These are phyloP conservation scores for Hemileccinum rubropunctum DNA, from an alignment of 768 basidiomycete genomes.

Conservation along the genomic window DNA sequence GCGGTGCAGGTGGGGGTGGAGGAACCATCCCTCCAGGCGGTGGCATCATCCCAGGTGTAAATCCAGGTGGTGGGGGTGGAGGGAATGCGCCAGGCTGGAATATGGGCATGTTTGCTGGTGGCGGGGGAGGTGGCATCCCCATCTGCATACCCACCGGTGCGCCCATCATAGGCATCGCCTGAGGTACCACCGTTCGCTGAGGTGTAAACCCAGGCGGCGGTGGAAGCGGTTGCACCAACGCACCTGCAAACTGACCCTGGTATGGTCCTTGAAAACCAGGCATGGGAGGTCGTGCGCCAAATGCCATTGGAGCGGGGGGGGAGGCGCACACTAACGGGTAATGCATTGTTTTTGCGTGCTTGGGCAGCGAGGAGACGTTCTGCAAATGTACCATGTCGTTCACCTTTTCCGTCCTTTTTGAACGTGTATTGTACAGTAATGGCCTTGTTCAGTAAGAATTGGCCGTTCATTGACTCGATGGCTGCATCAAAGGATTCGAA, in stretches of 20 bases:
- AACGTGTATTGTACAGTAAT: slow-evolving; percentile 98
- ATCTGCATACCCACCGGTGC: slow-evolving; percentile 29
- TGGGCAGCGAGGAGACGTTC: slow-evolving; percentile 94
- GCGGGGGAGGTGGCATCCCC: slow-evolving; percentile 36
- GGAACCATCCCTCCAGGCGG: slow-evolving; percentile 36
- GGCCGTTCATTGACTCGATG: slow-evolving; percentile 94
- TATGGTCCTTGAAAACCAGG: slow-evolving; percentile 75
- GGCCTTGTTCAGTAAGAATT: slow-evolving; percentile 98
- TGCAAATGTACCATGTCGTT: slow-evolving; percentile 95
- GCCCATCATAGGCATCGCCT: slow-evolving; percentile 36
- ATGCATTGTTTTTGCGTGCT: slow-evolving; percentile 91
- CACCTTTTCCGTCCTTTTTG: slow-evolving; percentile 99
- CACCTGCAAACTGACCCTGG: slow-evolving; percentile 93
- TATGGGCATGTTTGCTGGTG: slow-evolving; percentile 40
- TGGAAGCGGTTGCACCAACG: slow-evolving; percentile 76
- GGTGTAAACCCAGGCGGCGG: slow-evolving; percentile 79
- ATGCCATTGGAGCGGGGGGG: slow-evolving; percentile 70
- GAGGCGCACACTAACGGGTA: slow-evolving; percentile 77
- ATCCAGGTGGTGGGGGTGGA: slow-evolving; percentile 67
- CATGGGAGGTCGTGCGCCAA: slow-evolving; percentile 63
- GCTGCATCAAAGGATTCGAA: slow-evolving; percentile 98
- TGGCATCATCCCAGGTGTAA: slow-evolving; percentile 46
- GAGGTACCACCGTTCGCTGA: slow-evolving; percentile 64
- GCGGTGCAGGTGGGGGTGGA: slow-evolving; percentile 43
- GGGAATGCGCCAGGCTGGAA: slow-evolving; percentile 47